These are phyloP conservation scores for Ophiosphaerella herpotricha DNA, from an alignment of 2,329 filamentous ascomycete species.

Conservation along the genomic window DNA sequence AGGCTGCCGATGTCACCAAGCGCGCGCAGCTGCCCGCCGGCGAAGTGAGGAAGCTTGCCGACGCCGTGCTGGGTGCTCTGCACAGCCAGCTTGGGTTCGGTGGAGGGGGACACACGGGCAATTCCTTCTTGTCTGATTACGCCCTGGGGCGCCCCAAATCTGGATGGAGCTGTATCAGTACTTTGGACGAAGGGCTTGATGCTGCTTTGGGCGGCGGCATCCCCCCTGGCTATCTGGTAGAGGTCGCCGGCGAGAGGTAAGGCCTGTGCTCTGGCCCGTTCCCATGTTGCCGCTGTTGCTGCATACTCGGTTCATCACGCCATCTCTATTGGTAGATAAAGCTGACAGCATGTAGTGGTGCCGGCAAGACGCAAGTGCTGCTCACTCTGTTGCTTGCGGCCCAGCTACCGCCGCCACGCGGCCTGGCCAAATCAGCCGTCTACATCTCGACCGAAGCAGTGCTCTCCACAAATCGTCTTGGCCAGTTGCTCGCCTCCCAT, in stretches of 20 bases:
- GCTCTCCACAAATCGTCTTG: conserved; percentile 78
- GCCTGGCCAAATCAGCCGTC: conserved; percentile 73
- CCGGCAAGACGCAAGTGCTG: conserved; percentile 93
- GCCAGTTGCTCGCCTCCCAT: conserved; percentile 75
- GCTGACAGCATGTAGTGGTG: conserved; percentile 63
- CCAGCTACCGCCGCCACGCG: conserved; percentile 76
- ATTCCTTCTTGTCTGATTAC: conserved; percentile 20
- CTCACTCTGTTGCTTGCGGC: conserved; percentile 81
- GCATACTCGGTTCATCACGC: conserved; percentile 3
- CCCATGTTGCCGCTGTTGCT: conserved; percentile 1
- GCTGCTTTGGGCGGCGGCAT: conserved; percentile 75
- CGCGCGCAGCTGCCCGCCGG: conserved; percentile 80
- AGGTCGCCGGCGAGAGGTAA: conserved; percentile 86
- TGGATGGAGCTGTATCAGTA: conserved; percentile 71
- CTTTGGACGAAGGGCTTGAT: conserved; percentile 77
- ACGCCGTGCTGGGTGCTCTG: conserved; percentile 68
- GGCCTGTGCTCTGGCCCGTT: not conserved
- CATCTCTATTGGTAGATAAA: conserved; percentile 1
- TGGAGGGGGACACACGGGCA: conserved; percentile 23
- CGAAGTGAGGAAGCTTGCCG: conserved; percentile 75
- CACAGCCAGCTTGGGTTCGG: conserved; percentile 63
- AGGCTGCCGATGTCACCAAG: conserved; percentile 81
- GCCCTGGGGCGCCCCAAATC: conserved; percentile 14
- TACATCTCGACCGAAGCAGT: conserved; percentile 94
- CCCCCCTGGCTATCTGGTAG: conserved; percentile 78